Percentiles rank a stretch among this genome's conserved stretches.
These are phyloP conservation scores for Calonectria henricotiae DNA, from an alignment of 2,329 filamentous ascomycete species.

Conservation along the genomic window DNA sequence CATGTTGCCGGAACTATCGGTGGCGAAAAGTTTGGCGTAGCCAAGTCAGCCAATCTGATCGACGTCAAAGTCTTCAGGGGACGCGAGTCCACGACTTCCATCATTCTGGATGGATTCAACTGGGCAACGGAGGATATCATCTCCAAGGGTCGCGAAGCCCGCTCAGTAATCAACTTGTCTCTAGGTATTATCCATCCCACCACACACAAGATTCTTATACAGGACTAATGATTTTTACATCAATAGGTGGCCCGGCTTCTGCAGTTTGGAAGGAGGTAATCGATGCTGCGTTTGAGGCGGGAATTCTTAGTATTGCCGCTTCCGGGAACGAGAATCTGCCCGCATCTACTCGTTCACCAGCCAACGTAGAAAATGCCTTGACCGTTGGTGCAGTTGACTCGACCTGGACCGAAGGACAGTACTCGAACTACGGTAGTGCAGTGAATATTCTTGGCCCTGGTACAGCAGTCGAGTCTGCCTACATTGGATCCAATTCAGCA, in stretches of 20 bases:
- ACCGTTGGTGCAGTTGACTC: conserved; percentile 55
- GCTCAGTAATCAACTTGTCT: conserved; percentile 65
- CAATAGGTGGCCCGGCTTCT: conserved; percentile 37
- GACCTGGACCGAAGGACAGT: conserved; percentile 56
- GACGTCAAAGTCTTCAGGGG: conserved; percentile 62
- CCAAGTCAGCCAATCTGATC: conserved; percentile 61
- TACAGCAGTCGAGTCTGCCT: conserved; percentile 59
- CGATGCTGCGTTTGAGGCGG: conserved; percentile 45
- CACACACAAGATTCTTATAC: not conserved
- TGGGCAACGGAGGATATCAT: conserved; percentile 59
- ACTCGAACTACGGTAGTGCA: conserved; percentile 64
- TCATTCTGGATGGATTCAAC: conserved; percentile 55
- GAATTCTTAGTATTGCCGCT: conserved; percentile 60
- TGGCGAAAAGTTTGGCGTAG: conserved; percentile 52
- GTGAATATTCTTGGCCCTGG: conserved; percentile 67
- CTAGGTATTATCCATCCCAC: conserved; percentile 48
- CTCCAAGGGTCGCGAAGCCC: conserved; percentile 47
- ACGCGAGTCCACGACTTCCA: conserved; percentile 40
- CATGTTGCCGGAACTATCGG: conserved; percentile 44
- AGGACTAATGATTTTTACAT: not conserved
- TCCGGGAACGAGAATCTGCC: conserved; percentile 48
- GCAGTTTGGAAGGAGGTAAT: conserved; percentile 39
- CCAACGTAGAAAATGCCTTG: conserved; percentile 47
- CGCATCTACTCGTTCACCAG: conserved; percentile 44
- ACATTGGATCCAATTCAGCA: conserved; percentile 55